Evolutionary conservation across 805 yeast species (phyloP).

Genomic region (Wickerhamiella vanderwaltii): DNA sequence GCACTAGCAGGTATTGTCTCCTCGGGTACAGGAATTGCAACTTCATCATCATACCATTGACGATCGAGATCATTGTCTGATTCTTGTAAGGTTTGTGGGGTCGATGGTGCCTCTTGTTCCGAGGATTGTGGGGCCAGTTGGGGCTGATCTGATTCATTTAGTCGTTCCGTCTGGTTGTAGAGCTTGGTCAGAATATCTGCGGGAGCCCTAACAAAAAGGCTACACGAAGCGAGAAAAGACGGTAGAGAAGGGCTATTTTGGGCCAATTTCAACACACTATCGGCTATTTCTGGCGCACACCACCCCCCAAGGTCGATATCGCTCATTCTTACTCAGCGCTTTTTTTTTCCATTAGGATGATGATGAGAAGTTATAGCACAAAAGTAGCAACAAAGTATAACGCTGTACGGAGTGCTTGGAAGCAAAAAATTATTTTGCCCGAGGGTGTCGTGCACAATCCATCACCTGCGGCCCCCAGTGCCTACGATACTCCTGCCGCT

Average conservation of each 20-base stretch:
- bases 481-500: slow-evolving; percentile 49
- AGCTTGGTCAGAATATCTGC: neutral
- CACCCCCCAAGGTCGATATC: neutral
- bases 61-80: slow-evolving; percentile 5
- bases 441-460: slow-evolving; percentile 50
- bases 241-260: slow-evolving; percentile 4
- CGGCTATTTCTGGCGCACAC: slow-evolving; percentile 8
- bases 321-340: neutral
- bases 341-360: neutral
- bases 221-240: slow-evolving; percentile 19
- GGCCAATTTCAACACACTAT: slow-evolving; percentile 1
- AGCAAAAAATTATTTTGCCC: slow-evolving; percentile 44
- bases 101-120: too few relatives aligned
- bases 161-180: neutral
- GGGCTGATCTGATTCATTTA: too few relatives aligned
- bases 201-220: slow-evolving; percentile 3
- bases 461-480: slow-evolving; percentile 53
- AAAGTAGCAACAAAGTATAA: slow-evolving; percentile 49
- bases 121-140: too few relatives aligned
- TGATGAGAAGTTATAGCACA: slow-evolving; percentile 14
- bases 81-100: too few relatives aligned
- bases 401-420: slow-evolving; percentile 50
- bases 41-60: slow-evolving; percentile 6
- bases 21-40: neutral
- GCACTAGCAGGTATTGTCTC: neutral